Evolutionary conservation across 129 eudicot genomes (phyloP).

Genomic region (Sambucus nigra): DNA sequence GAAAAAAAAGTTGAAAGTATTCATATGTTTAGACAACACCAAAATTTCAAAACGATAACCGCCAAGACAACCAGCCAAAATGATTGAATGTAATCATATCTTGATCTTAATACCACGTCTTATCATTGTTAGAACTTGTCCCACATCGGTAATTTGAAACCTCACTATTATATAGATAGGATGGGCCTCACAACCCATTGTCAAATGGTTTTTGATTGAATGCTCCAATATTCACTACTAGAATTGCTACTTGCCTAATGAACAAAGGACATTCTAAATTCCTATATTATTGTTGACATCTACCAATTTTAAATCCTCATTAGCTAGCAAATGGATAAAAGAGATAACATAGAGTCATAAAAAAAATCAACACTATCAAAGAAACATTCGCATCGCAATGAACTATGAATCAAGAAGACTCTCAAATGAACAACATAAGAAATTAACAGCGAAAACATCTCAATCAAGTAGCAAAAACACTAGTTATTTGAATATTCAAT

Average conservation of each 20-base stretch:
- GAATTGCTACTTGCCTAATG: too few relatives aligned
- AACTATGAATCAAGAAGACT: neutral
- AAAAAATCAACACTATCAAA: conserved; percentile 7
- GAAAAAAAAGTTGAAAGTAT: too few relatives aligned
- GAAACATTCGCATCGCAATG: neutral
- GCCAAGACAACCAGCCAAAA: neutral
- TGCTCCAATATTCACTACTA: too few relatives aligned
- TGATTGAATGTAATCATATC: neutral
- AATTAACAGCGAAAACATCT: too few relatives aligned
- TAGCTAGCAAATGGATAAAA: neutral
- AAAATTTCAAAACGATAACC: too few relatives aligned
- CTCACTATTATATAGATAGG: neutral
- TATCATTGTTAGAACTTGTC: neutral
- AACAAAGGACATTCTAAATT: too few relatives aligned
- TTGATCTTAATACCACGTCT: neutral
- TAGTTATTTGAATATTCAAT: too few relatives aligned
- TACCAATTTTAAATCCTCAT: neutral
- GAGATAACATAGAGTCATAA: conserved; percentile 2
- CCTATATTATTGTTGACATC: neutral
- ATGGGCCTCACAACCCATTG: too few relatives aligned
- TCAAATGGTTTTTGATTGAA: too few relatives aligned
- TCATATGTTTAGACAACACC: too few relatives aligned
- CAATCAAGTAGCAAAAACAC: conserved; percentile 5
- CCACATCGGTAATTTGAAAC: too few relatives aligned
- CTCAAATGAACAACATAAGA: too few relatives aligned